A percentile compares a stretch with the other conserved stretches of the same genome.
Evolutionary conservation across 1,139 yeast genomes (phyloP).

Genomic region (Saccharomyces hybrid): DNA sequence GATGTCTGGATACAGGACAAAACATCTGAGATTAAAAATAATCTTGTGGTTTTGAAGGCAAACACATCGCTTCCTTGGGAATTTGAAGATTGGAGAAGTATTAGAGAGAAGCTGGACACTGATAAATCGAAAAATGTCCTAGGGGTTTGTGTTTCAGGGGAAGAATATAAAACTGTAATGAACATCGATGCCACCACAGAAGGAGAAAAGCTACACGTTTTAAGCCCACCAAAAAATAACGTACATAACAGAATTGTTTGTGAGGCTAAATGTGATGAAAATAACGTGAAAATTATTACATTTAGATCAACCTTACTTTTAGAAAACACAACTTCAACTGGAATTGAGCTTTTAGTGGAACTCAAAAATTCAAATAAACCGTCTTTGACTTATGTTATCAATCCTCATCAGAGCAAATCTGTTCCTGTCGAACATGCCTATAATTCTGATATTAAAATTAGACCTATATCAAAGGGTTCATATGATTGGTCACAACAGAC

Average conservation of each 20-base stretch:
- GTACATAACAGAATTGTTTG: slow-evolving; percentile 71
- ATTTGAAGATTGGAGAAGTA: slow-evolving; percentile 86
- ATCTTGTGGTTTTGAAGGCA: slow-evolving; percentile 38
- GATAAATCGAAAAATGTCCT: slow-evolving; percentile 53
- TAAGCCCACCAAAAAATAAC: slow-evolving; percentile 54
- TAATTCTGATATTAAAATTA: slow-evolving; percentile 47
- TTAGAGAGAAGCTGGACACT: slow-evolving; percentile 72
- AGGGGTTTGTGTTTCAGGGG: slow-evolving; percentile 52
- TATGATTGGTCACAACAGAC: slow-evolving; percentile 62
- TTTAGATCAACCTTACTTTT: slow-evolving; percentile 69
- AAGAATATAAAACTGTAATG: slow-evolving; percentile 46
- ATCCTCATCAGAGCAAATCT: slow-evolving; percentile 50
- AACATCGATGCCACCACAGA: slow-evolving; percentile 60
- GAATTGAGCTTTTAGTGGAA: slow-evolving; percentile 47
- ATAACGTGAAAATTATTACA: slow-evolving; percentile 68
- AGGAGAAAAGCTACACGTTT: slow-evolving; percentile 69
- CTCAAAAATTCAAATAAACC: slow-evolving; percentile 10
- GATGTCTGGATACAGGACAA: slow-evolving; percentile 64
- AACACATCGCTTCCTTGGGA: slow-evolving; percentile 69
- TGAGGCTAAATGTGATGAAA: slow-evolving; percentile 60
- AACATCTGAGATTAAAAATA: slow-evolving; percentile 26
- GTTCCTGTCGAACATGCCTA: slow-evolving; percentile 70
- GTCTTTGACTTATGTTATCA: slow-evolving; percentile 31
- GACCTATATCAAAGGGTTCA: slow-evolving; percentile 46
- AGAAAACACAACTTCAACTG: slow-evolving; percentile 54